Conservation (phyloP, 768 basidiomycete species). For the Clavaria fumosa region DNA sequence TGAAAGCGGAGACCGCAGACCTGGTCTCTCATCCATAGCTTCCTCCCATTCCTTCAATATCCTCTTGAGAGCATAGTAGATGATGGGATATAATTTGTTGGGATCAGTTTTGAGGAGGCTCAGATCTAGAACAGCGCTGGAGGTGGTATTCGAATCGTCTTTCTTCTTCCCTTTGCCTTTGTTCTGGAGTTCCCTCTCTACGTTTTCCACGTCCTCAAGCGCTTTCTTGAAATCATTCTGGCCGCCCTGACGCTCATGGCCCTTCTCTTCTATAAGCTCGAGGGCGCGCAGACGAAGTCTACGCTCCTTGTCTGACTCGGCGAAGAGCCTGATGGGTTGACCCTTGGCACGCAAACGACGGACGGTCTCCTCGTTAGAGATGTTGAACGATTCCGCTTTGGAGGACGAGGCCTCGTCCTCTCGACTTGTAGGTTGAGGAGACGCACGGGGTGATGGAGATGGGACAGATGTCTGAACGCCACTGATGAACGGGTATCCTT, state of each 20-base stretch:
- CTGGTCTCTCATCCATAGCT: constrained; percentile 86
- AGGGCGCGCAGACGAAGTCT: constrained; percentile 79
- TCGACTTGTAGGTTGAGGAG: constrained; percentile 26
- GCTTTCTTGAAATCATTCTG: constrained; percentile 94
- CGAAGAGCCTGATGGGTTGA: constrained; percentile 90
- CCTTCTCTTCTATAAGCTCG: constrained; percentile 89
- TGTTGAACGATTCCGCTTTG: constrained; percentile 50
- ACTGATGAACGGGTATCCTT: no score
- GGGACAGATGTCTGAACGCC: neutral
- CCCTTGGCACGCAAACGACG: constrained; percentile 81
- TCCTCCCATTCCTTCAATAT: constrained; percentile 94
- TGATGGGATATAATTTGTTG: constrained; percentile 90
- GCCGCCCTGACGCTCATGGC: constrained; percentile 60
- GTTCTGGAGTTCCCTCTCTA: constrained; percentile 48
- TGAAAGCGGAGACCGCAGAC: constrained; percentile 24
- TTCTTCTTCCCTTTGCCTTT: constrained; percentile 51
- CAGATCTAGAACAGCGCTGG: constrained; percentile 57
- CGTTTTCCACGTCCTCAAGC: constrained; percentile 74
- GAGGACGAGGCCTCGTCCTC: constrained; percentile 18
- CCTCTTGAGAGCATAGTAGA: constrained; percentile 89
- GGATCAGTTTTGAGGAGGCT: constrained; percentile 76
- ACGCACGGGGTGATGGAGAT: constrained; percentile 14
- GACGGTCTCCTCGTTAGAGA: constrained; percentile 86
- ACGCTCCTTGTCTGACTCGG: constrained; percentile 89
- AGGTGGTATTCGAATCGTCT: constrained; percentile 40